Conservation (phyloP, 2,329 filamentous ascomycete genomes). For the Ceratocystiopsis sp. region DNA sequence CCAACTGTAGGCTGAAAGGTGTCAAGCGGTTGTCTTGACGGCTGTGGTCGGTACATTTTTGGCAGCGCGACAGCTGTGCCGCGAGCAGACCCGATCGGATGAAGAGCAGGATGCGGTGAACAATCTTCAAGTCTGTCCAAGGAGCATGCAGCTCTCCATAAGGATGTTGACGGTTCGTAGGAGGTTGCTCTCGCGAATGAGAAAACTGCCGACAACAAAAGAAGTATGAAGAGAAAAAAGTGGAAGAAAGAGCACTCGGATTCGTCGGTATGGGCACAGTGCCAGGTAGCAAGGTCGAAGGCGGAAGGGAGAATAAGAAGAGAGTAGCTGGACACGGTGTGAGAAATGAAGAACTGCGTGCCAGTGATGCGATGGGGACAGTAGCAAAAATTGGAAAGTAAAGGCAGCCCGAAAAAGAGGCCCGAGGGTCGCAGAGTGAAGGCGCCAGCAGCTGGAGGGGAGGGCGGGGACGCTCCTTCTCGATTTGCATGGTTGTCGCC, state of each 20-base stretch:
- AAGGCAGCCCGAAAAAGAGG: background rate
- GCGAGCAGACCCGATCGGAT: too few species aligned
- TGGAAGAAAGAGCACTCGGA: too few species aligned
- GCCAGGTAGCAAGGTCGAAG: too few species aligned
- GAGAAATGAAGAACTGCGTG: slow-evolving; percentile 6
- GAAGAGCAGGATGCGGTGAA: too few species aligned
- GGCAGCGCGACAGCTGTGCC: slow-evolving; percentile 3
- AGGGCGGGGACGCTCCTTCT: slow-evolving; percentile 7
- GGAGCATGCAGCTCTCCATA: too few species aligned
- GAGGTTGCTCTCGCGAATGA: background rate
- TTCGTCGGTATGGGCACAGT: too few species aligned
- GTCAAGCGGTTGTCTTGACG: slow-evolving; percentile 36
- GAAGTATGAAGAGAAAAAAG: background rate
- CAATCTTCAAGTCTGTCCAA: too few species aligned
- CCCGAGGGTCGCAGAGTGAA: slow-evolving; percentile 1
- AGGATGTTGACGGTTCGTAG: slow-evolving; percentile 1
- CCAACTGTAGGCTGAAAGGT: slow-evolving; percentile 31
- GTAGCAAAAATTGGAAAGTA: slow-evolving; percentile 1
- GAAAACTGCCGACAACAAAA: background rate
- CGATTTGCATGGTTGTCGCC: slow-evolving; percentile 8
- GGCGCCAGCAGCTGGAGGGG: slow-evolving; percentile 1
- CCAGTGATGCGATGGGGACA: slow-evolving; percentile 3
- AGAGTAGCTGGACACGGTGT: background rate
- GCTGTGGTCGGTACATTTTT: slow-evolving; percentile 42
- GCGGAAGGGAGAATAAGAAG: too few species aligned